Evolutionary conservation across 192 early-diverging fungal genomes (phyloP), one percentile per base, ranked within the genome.

Genomic region (Lobulomyces angularis): DNA sequence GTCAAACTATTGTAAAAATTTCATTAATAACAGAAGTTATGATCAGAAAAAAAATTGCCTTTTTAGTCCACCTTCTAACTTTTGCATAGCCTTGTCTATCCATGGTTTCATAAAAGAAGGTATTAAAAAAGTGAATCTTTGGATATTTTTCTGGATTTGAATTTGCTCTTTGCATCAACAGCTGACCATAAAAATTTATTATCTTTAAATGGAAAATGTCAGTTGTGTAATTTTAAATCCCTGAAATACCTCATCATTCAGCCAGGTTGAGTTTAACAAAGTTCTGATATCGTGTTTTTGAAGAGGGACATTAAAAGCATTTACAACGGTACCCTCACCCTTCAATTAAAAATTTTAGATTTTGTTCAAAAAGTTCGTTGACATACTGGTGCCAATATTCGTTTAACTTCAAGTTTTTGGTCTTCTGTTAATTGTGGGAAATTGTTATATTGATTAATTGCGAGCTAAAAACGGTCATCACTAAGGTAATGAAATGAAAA

Each of bases 161-260:
- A 28, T 70, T 67, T 9, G 79, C 50, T 8, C 93, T 72, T 0
- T 69, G 58, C 46, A 80, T 70, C 9, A 90, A 65, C 31, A 97
- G 56, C 30, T 81, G 64, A 45, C 82, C 74, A 56, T 92, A 97
- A 59, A 83, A 88, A 53, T 97, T 94, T 57, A 97, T 92, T 16
- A 81, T 59, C 59, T 79, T 36, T 11, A 21, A 7, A 27, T 12
- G 47, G 3, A 19, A 18, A 1, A 21, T 31, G 16, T 20, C 25
- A 37, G 19, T 6, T 33, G n/a, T n/a, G 11, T 17, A 0, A 32
- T 2, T 9, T 20, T 8, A 3, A 4, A 36, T 7, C 27, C 1
- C 29, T 12, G 27, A 27, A 20, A 37, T 25, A 88, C 90, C 50
- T 94, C 88, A 55, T 97, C 93, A 55, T 97, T 94, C 5, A 97